Conservation (phyloP, 2,329 filamentous ascomycete species). For the Colletotrichum zoysiae region DNA sequence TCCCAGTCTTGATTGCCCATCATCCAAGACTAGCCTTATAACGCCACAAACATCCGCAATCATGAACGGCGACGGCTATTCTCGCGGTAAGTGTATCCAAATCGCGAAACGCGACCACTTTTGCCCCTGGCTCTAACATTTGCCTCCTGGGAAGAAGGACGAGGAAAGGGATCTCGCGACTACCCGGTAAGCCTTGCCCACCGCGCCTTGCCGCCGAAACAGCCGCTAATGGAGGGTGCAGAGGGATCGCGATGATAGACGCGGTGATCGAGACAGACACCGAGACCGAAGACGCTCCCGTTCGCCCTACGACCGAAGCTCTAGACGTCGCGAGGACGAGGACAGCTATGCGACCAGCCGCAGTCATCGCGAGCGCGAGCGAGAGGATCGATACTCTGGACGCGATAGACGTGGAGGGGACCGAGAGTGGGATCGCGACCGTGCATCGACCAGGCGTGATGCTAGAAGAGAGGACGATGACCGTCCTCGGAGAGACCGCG, state of each 20-base stretch:
- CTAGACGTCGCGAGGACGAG: constrained; percentile 78
- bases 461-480: constrained; percentile 77
- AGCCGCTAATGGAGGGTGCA: constrained; percentile 2
- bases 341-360: constrained; percentile 95
- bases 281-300: constrained; percentile 82
- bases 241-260: constrained; percentile 53
- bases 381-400: constrained; percentile 89
- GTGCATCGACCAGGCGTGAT: constrained; percentile 71
- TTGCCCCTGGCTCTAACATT: constrained; percentile 30
- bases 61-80: constrained; percentile 44
- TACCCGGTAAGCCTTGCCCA: constrained; percentile 38
- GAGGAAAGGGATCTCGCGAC: constrained; percentile 42
- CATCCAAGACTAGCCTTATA: constrained; percentile 25
- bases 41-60: constrained; percentile 29
- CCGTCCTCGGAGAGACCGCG: constrained; percentile 67
- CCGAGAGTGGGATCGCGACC: constrained; percentile 82
- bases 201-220: background rate
- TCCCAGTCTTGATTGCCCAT: constrained; percentile 26
- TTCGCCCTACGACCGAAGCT: constrained; percentile 80
- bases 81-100: constrained; percentile 39
- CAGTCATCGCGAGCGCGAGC: constrained; percentile 91
- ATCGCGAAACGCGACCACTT: background rate
- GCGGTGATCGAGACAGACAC: constrained; percentile 55
- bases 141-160: constrained; percentile 33
- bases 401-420: constrained; percentile 68